A percentile compares a stretch with the other conserved stretches of the same genome.
These are phyloP conservation scores for Macrophomina tecta DNA, from an alignment of 2,329 filamentous ascomycete genomes.

Conservation along the genomic window DNA sequence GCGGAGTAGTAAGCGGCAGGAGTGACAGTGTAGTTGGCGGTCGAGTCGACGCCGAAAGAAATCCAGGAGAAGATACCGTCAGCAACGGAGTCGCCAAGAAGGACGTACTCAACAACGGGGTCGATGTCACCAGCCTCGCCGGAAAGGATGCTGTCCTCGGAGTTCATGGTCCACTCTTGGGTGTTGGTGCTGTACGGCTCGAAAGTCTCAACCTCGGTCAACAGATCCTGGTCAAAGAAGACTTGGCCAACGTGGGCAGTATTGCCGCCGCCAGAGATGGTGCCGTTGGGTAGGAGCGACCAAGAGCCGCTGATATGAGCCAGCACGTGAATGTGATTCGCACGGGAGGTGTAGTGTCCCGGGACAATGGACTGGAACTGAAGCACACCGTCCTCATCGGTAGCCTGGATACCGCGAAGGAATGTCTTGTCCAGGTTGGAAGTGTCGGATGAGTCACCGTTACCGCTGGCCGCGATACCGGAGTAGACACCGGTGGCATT, in stretches of 20 bases:
- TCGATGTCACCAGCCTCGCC: constrained; percentile 58
- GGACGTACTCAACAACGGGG: constrained; percentile 64
- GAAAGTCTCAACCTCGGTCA: constrained; percentile 56
- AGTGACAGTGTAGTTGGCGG: constrained; percentile 25
- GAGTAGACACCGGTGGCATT: constrained; percentile 51
- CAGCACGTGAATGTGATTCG: constrained; percentile 47
- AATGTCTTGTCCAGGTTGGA: constrained; percentile 46
- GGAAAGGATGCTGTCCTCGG: constrained; percentile 57
- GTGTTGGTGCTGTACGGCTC: constrained; percentile 54
- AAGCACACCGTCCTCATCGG: constrained; percentile 56
- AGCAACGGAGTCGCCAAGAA: constrained; percentile 57
- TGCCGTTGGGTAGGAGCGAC: constrained; percentile 54
- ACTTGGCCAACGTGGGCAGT: constrained; percentile 68
- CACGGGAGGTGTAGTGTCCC: constrained; percentile 51
- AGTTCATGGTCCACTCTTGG: constrained; percentile 56
- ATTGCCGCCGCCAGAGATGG: constrained; percentile 55
- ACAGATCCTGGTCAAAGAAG: constrained; percentile 68
- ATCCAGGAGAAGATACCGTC: constrained; percentile 44
- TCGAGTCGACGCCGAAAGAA: constrained; percentile 24
- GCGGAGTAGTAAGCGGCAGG: constrained; percentile 28
- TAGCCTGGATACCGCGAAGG: constrained; percentile 56
- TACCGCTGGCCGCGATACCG: constrained; percentile 49
- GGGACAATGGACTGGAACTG: constrained; percentile 57
- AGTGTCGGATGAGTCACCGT: constrained; percentile 48
- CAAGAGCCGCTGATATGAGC: constrained; percentile 46